phyloP scores from a whole-genome alignment of 2,329 filamentous ascomycete species.

The Emmonsiellopsis sp. region DNA sequence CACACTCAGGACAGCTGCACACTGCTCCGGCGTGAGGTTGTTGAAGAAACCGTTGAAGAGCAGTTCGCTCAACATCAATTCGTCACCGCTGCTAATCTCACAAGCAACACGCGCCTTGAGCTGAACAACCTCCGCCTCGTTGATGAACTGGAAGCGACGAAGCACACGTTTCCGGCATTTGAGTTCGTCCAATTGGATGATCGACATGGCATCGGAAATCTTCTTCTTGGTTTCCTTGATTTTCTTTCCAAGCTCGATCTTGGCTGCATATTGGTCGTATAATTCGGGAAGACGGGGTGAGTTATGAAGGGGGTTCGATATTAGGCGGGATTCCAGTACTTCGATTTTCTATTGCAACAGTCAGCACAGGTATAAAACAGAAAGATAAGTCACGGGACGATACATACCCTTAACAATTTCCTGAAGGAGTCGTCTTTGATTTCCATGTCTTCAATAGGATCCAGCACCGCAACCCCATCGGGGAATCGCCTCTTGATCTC shows the following conservation, averaged over 20 bases:
- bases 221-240: slow-evolving; percentile 85
- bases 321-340: slow-evolving; percentile 79
- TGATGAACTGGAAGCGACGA: slow-evolving; percentile 88
- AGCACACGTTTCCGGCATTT: slow-evolving; percentile 94
- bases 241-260: slow-evolving; percentile 64
- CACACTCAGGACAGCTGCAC: slow-evolving; percentile 76
- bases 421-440: slow-evolving; percentile 92
- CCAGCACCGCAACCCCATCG: slow-evolving; percentile 78
- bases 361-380: slow-evolving; percentile 12
- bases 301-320: slow-evolving; percentile 85
- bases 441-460: slow-evolving; percentile 93
- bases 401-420: slow-evolving; percentile 61
- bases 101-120: slow-evolving; percentile 95
- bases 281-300: slow-evolving; percentile 75
- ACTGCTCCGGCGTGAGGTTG: slow-evolving; percentile 78
- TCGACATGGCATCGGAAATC: slow-evolving; percentile 73
- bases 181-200: slow-evolving; percentile 89
- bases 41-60: slow-evolving; percentile 99
- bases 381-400: neutral
- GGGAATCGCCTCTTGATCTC: slow-evolving; percentile 85
- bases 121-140: slow-evolving; percentile 89
- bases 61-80: slow-evolving; percentile 83
- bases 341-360: slow-evolving; percentile 70
- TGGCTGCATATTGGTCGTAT: slow-evolving; percentile 78
- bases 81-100: slow-evolving; percentile 94